A percentile compares a stretch with the other conserved stretches of the same genome.
Conservation (phyloP, 306 rosid genomes). For the Vigna unguiculata region DNA sequence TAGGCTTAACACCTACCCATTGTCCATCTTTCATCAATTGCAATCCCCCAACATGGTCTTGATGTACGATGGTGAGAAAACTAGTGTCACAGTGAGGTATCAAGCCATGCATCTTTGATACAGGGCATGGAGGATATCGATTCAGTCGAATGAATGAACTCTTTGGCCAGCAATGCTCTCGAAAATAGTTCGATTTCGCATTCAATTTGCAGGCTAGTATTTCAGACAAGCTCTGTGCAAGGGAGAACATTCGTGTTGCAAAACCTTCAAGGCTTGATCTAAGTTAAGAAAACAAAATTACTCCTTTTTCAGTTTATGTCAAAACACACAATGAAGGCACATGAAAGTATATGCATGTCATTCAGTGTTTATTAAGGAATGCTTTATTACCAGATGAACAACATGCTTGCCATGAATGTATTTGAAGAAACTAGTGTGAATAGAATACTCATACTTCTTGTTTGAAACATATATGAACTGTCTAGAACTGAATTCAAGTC, state of each 20-base stretch:
- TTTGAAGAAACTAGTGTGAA: too few species aligned
- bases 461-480: neutral
- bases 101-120: conserved; percentile 62
- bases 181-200: conserved; percentile 51
- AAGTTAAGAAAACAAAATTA: neutral
- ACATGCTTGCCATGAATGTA: neutral
- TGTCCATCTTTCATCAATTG: conserved; percentile 59
- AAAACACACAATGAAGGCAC: neutral
- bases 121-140: conserved; percentile 74
- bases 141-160: conserved; percentile 63
- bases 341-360: neutral
- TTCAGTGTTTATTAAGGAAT: too few species aligned
- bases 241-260: conserved; percentile 39
- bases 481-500: neutral
- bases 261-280: conserved; percentile 62
- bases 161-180: conserved; percentile 54
- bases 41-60: conserved; percentile 56
- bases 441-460: too few species aligned
- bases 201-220: conserved; percentile 59
- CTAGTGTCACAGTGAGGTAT: conserved; percentile 75
- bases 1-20: conserved; percentile 66
- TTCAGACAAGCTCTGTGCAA: conserved; percentile 64
- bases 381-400: neutral
- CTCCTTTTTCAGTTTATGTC: neutral
- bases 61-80: conserved; percentile 59